Percentiles rank a stretch among this genome's conserved stretches.
Evolutionary conservation across 2,329 filamentous ascomycete species (phyloP).

Genomic region (Diaporthe sp.): DNA sequence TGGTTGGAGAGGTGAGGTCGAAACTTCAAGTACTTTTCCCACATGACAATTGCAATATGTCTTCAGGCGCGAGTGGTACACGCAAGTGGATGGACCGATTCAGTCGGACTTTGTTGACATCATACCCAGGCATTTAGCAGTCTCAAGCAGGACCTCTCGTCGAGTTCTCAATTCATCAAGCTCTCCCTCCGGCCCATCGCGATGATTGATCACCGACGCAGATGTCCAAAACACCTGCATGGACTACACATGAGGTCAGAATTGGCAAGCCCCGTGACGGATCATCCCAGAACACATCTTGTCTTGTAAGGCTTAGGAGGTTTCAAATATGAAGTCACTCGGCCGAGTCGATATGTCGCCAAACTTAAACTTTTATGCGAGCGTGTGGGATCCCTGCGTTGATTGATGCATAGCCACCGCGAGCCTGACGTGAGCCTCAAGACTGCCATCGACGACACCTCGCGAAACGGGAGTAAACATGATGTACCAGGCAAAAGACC

Average conservation of each 20-base stretch:
- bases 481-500: background rate
- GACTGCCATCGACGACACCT: background rate
- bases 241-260: background rate
- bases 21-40: no score
- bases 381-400: conserved; percentile 3
- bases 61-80: background rate
- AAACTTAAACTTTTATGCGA: background rate
- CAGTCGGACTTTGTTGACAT: background rate
- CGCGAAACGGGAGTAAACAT: background rate
- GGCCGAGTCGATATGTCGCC: background rate
- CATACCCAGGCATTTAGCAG: background rate
- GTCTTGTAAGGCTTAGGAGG: conserved; percentile 25
- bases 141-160: background rate
- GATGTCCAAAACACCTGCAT: no score
- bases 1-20: background rate
- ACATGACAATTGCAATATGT: background rate
- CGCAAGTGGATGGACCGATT: background rate
- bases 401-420: background rate
- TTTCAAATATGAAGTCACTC: conserved; percentile 26
- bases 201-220: background rate
- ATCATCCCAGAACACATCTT: conserved; percentile 5
- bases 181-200: background rate
- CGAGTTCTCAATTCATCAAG: background rate
- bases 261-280: background rate
- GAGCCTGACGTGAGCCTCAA: background rate